These are phyloP conservation scores for Kodamaea plutei DNA, from an alignment of 1,139 yeast species.

Conservation along the genomic window DNA sequence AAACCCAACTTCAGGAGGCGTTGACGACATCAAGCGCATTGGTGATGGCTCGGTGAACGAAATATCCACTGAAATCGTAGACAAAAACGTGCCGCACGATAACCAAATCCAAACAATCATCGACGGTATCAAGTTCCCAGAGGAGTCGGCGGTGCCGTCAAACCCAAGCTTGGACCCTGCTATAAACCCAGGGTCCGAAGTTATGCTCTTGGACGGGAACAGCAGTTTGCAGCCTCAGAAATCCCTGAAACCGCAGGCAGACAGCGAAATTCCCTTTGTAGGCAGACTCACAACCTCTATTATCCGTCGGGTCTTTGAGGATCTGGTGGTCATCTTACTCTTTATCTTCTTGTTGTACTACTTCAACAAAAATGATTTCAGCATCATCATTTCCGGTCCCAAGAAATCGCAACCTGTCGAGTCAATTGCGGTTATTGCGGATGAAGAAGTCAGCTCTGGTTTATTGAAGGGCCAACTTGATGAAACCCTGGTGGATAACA, in stretches of 20 bases:
- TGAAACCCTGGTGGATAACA: background rate
- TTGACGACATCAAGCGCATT: constrained; percentile 19
- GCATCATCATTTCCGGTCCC: constrained; percentile 9
- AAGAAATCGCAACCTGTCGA: constrained; percentile 1
- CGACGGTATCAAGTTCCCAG: constrained; percentile 37
- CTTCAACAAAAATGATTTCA: constrained; percentile 9
- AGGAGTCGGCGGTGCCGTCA: constrained; percentile 7
- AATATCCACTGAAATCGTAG: constrained; percentile 4
- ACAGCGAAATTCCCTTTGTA: constrained; percentile 2
- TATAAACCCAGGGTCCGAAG: constrained; percentile 10
- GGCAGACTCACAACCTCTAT: constrained; percentile 11
- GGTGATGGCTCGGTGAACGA: constrained; percentile 21
- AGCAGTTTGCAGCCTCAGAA: constrained; percentile 1
- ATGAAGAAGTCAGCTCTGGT: background rate
- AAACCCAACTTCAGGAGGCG: constrained; percentile 6
- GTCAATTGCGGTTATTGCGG: background rate
- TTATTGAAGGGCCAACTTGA: background rate
- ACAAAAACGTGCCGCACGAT: constrained; percentile 4
- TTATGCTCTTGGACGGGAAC: constrained; percentile 8
- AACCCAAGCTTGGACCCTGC: constrained; percentile 3
- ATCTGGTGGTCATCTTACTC: constrained; percentile 22
- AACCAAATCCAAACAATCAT: constrained; percentile 19
- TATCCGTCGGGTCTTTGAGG: constrained; percentile 28
- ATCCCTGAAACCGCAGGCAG: background rate
- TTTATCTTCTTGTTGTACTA: constrained; percentile 10